A percentile compares a stretch with the other conserved stretches of the same genome.
Conservation (phyloP, 2,329 filamentous ascomycete species). For the Thielaviopsis populi region DNA sequence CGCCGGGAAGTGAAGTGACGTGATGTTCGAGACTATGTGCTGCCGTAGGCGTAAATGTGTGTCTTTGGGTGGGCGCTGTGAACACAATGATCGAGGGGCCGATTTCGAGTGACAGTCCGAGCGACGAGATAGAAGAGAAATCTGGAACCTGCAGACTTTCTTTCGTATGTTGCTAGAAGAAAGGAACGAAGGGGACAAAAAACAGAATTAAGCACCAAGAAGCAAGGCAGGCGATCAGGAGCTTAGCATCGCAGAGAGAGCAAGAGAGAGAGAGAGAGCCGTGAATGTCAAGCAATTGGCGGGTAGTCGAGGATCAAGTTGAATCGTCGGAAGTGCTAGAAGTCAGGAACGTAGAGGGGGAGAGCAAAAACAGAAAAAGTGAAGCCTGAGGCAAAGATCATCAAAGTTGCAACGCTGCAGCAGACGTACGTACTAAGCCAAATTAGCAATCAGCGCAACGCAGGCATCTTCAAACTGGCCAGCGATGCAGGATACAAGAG, state of each 20-base stretch:
- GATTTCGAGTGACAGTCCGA: not conserved
- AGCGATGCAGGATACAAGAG: constrained; percentile 2
- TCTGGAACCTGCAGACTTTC: constrained; percentile 2
- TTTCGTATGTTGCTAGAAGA: not conserved
- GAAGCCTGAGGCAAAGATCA: not conserved
- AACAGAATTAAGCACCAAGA: not conserved
- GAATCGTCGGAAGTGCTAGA: not conserved
- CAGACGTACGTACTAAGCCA: not conserved
- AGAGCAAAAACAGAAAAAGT: not conserved
- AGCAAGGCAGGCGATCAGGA: not conserved
- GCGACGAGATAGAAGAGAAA: not conserved
- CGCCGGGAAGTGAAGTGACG: not conserved
- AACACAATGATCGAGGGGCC: not conserved
- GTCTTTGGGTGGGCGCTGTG: not conserved
- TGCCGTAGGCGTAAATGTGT: not conserved
- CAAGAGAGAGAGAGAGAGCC: too few species aligned
- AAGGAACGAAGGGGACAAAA: not conserved
- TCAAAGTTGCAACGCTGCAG: not conserved
- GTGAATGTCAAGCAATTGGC: not conserved
- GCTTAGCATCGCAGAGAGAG: constrained; percentile 1
- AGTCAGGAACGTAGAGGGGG: not conserved
- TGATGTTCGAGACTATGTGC: not conserved
- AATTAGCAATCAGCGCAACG: constrained; percentile 5
- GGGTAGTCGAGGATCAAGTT: not conserved
- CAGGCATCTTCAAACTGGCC: constrained; percentile 8